These are phyloP conservation scores for Aphanomyces stellatus DNA, from an alignment of 352 stramenopile species.

Conservation along the genomic window DNA sequence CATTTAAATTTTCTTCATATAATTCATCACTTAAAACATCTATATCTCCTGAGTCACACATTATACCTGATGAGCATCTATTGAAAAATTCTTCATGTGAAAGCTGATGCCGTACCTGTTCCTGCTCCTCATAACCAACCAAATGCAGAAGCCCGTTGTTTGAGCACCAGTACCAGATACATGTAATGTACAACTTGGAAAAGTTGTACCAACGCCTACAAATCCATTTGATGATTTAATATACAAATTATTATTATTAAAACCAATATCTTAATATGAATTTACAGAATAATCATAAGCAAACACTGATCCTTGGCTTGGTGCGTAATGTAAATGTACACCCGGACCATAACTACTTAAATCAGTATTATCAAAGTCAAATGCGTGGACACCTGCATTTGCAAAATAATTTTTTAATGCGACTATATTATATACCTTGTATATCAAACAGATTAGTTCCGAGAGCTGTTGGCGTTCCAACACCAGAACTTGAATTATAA, in stretches of 20 bases:
- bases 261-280: neutral
- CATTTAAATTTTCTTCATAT: neutral
- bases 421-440: neutral
- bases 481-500: neutral
- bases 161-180: neutral
- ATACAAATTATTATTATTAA: slow-evolving; percentile 5
- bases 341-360: neutral
- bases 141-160: neutral
- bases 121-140: neutral
- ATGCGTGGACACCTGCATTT: neutral
- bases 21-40: neutral
- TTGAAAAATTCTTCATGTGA: neutral
- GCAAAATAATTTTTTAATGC: neutral
- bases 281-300: neutral
- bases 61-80: neutral
- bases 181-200: slow-evolving; percentile 1
- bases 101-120: neutral
- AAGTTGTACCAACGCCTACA: neutral
- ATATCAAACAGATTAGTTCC: neutral
- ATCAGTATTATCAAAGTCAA: neutral
- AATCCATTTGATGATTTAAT: neutral
- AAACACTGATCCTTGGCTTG: neutral
- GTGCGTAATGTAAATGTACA: neutral
- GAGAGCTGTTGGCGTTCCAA: neutral
- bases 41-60: neutral